Evolutionary conservation across 768 basidiomycete genomes (phyloP), one percentile per base, ranked within the genome.

Genomic region (Vararia minispora): DNA sequence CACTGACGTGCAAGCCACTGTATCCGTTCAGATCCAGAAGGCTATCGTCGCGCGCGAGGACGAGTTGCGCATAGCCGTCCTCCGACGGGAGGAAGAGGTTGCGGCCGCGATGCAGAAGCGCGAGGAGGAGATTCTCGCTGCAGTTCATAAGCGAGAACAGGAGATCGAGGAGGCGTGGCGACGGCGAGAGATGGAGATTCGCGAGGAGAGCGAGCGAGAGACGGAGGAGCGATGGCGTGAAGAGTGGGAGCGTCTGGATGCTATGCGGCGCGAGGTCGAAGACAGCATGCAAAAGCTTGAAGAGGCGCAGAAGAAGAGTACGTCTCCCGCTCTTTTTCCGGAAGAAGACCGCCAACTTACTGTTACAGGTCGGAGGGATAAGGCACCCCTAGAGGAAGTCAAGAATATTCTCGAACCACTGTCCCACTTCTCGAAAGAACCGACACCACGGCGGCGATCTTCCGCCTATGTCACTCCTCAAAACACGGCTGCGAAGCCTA

Each of bases 51-150:
- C 64, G 36, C 68, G 83, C 2, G 84, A 86, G 48, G 76, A 77
- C 28, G 83, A 84, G 49, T 60, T 87, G 25, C 69, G 80, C 2
- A 59, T 68, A 14, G 64, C 78, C 26, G 72, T 85, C 16, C 64
- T 68, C 52, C 70, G 74, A 50, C 69, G 81, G 23, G 82, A 86
- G 53, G 74, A 75, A 35, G 80, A 84, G 51, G 76, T 86, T 3
- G 74, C 72, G 2, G 58, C 56, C 20, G 74, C 76, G 6, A 82
- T 83, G 64, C 59, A 69, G 18, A 59, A 68, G 37, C 63, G 83
- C 2, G 83, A 86, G 47, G 73, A 78, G 39, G 81, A 82, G 53
- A 75, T 85, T 28, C 66, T 82, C 65, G 69, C 71, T 13, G 77
- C 79, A 2, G 75, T 86, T 5, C 60, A 74, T 21, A 60, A 59